These are phyloP conservation scores for Ilyonectria robusta DNA, from an alignment of 2,329 filamentous ascomycete species.

Conservation along the genomic window DNA sequence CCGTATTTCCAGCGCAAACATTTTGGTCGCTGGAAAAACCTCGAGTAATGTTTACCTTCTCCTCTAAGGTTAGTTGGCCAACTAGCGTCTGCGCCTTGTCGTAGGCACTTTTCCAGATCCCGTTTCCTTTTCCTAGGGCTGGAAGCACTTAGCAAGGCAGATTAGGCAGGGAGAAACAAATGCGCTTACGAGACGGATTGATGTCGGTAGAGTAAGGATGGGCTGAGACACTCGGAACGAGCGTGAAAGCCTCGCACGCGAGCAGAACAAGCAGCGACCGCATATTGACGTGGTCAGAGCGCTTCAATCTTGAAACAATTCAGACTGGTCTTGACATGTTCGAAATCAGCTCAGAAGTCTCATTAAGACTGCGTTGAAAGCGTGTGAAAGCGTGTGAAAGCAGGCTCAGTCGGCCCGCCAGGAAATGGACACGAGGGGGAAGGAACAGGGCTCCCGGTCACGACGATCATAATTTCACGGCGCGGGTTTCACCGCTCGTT, in stretches of 20 bases:
- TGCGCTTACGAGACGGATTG: constrained; percentile 36
- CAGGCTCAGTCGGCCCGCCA: too few species aligned
- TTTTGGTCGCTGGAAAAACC: constrained; percentile 62
- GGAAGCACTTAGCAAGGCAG: neutral
- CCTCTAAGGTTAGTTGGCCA: constrained; percentile 74
- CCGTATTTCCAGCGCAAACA: constrained; percentile 63
- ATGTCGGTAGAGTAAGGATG: neutral
- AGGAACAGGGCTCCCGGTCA: too few species aligned
- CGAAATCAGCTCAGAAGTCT: too few species aligned
- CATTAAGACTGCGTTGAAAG: too few species aligned
- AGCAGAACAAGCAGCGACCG: neutral
- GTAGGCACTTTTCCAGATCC: constrained; percentile 61
- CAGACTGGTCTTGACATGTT: too few species aligned
- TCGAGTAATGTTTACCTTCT: constrained; percentile 70
- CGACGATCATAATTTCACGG: too few species aligned
- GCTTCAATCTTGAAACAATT: too few species aligned
- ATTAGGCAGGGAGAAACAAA: constrained; percentile 17
- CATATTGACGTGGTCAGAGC: neutral
- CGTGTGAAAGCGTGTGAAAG: too few species aligned
- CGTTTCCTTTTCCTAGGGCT: constrained; percentile 40
- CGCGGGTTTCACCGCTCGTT: too few species aligned
- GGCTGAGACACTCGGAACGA: constrained; percentile 14
- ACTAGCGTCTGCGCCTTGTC: constrained; percentile 60
- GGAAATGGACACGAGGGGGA: too few species aligned
- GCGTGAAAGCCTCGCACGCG: neutral